A percentile compares a stretch with the other conserved stretches of the same genome.
Conservation (phyloP, 140 eudicot genomes). For the Erigeron philadelphicus region DNA sequence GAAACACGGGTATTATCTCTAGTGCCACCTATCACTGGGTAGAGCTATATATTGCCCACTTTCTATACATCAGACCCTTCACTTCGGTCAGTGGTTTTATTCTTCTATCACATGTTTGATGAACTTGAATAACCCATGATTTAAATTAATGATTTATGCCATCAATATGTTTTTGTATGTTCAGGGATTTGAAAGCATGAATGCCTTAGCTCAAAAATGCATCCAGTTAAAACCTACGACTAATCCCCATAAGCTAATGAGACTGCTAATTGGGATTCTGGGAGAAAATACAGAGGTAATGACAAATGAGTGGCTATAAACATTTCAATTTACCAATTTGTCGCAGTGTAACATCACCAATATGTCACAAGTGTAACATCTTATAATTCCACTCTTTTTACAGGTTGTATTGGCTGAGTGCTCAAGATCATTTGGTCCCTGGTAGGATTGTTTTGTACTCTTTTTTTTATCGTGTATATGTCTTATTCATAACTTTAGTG, state of each 20-base stretch:
- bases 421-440: conserved; percentile 95
- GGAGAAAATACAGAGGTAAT: conserved; percentile 92
- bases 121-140: conserved; percentile 5
- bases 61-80: conserved; percentile 86
- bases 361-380: conserved; percentile 6
- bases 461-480: background rate
- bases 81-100: conserved; percentile 54
- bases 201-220: conserved; percentile 85
- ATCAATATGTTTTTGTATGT: conserved; percentile 12
- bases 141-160: conserved; percentile 7
- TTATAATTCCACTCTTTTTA: conserved; percentile 17
- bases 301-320: conserved; percentile 27
- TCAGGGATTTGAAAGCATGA: conserved; percentile 97
- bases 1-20: conserved; percentile 53
- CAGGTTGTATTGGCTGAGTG: conserved; percentile 94
- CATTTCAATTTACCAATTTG: conserved; percentile 2
- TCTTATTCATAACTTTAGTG: background rate
- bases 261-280: conserved; percentile 68
- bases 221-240: conserved; percentile 64
- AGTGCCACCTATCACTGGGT: conserved; percentile 77
- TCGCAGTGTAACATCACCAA: no score
- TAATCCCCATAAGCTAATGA: conserved; percentile 57
- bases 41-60: conserved; percentile 77
- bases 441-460: conserved; percentile 43
- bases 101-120: conserved; percentile 5